Evolutionary conservation across 2,329 filamentous ascomycete species (phyloP).

Genomic region (Penicillium hordei): DNA sequence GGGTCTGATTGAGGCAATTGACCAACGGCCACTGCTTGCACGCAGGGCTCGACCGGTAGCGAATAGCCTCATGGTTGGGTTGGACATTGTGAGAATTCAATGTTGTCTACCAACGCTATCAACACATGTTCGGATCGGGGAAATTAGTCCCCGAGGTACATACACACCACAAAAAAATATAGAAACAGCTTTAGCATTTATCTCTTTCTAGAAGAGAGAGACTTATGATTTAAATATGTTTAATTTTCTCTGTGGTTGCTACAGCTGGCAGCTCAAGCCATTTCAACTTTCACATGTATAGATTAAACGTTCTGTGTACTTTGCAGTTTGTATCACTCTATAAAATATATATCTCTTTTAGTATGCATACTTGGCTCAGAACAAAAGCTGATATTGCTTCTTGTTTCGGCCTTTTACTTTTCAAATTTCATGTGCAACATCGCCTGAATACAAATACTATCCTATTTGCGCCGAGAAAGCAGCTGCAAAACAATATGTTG

Average conservation of each 20-base stretch:
- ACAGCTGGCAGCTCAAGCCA: neutral
- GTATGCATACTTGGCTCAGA: no score
- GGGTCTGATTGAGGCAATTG: slow-evolving; percentile 27
- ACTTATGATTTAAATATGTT: no score
- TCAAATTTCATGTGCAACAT: neutral
- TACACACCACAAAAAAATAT: neutral
- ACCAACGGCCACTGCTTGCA: slow-evolving; percentile 36
- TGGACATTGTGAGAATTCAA: neutral
- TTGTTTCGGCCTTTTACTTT: neutral
- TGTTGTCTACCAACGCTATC: slow-evolving; percentile 9
- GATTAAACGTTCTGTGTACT: neutral
- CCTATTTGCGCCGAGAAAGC: neutral
- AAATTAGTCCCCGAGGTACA: slow-evolving; percentile 28
- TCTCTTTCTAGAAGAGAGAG: neutral
- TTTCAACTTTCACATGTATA: neutral
- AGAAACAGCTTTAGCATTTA: neutral
- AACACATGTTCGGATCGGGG: slow-evolving; percentile 23
- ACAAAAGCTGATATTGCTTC: neutral
- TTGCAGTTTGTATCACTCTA: neutral
- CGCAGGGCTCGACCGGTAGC: slow-evolving; percentile 43
- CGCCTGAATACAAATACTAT: neutral
- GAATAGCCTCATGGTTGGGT: slow-evolving; percentile 37
- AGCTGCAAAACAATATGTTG: neutral
- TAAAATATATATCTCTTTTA: neutral
- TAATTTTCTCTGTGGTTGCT: neutral